Percentiles rank a stretch among this genome's conserved stretches.
Evolutionary conservation across 106 monocot species (phyloP).

Genomic region (Dendrobium nobile): DNA sequence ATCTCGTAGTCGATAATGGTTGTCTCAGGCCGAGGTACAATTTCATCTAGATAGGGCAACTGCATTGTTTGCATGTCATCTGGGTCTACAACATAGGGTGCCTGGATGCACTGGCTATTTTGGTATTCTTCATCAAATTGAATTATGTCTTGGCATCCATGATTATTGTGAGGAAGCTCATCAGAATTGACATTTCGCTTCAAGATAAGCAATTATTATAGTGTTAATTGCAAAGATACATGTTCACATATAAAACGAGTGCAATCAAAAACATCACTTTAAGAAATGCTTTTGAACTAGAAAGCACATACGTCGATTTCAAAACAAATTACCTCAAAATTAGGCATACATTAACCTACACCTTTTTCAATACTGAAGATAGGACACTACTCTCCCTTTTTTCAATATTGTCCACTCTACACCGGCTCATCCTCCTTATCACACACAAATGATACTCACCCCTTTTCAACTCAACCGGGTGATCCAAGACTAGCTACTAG

Average conservation of each 20-base stretch:
- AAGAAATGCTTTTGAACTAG: too few relatives aligned
- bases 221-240: neutral
- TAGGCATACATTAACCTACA: too few relatives aligned
- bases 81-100: neutral
- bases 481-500: too few relatives aligned
- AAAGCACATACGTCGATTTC: too few relatives aligned
- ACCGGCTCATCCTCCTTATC: too few relatives aligned
- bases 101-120: constrained; percentile 5
- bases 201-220: neutral
- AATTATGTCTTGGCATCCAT: constrained; percentile 9
- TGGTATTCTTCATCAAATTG: constrained; percentile 13
- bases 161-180: neutral
- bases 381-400: too few relatives aligned
- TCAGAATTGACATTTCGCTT: neutral
- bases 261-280: too few relatives aligned
- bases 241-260: neutral
- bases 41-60: neutral
- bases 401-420: too few relatives aligned
- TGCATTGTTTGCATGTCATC: neutral
- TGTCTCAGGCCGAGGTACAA: neutral
- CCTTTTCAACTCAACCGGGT: too few relatives aligned
- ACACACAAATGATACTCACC: too few relatives aligned
- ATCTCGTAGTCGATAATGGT: neutral
- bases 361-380: too few relatives aligned
- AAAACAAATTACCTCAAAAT: too few relatives aligned